These are phyloP conservation scores for Trapa bicornis DNA, from an alignment of 345 rosid species.

Conservation along the genomic window DNA sequence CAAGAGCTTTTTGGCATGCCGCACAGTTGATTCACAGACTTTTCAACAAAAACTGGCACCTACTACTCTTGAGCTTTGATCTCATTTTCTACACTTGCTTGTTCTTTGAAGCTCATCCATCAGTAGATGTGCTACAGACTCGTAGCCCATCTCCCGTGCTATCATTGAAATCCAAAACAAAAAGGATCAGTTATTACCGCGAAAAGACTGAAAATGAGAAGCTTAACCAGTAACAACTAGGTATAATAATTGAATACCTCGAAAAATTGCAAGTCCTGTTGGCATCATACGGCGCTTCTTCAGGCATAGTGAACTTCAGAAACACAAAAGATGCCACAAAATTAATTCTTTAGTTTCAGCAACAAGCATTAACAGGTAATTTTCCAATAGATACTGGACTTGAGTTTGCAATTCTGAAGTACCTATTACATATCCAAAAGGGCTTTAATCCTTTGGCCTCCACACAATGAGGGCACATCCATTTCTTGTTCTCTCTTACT, in stretches of 20 bases:
- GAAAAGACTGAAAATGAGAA: background rate
- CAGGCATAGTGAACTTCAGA: slow-evolving; percentile 22
- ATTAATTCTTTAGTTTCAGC: background rate
- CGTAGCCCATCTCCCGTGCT: slow-evolving; percentile 29
- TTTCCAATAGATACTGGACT: background rate
- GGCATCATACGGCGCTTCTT: slow-evolving; percentile 23
- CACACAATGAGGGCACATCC: slow-evolving; percentile 41
- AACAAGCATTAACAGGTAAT: background rate
- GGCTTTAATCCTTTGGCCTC: slow-evolving; percentile 29
- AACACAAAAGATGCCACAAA: background rate
- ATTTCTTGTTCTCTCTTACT: slow-evolving; percentile 24
- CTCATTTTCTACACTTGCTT: background rate
- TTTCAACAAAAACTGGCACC: background rate
- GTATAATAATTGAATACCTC: slow-evolving; percentile 8
- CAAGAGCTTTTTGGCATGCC: background rate
- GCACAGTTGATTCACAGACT: background rate
- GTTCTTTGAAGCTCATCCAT: slow-evolving; percentile 25
- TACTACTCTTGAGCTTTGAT: background rate
- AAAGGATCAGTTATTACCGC: background rate
- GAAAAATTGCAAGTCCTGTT: slow-evolving; percentile 23
- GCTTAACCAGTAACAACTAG: background rate
- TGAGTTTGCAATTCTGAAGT: background rate
- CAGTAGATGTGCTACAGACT: slow-evolving; percentile 32
- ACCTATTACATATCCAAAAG: slow-evolving; percentile 35
- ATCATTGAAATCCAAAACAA: background rate